Percentiles rank a stretch among this genome's conserved stretches.
Conservation (phyloP, 2,329 filamentous ascomycete genomes). For the Aspergillus sp. region DNA sequence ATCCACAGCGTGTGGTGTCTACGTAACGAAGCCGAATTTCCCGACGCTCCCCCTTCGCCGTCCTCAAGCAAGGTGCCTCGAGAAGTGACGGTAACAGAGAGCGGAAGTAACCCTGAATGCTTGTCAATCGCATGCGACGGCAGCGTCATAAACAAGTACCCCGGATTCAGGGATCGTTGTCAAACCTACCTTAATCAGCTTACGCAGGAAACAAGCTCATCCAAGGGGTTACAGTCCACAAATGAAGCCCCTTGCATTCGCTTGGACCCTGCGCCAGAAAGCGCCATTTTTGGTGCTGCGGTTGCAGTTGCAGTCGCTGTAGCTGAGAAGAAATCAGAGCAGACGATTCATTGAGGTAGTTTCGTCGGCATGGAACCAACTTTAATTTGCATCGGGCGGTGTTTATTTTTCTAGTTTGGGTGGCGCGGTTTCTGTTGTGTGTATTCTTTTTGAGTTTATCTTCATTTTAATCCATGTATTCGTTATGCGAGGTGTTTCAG, state of each 20-base stretch:
- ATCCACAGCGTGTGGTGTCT: conserved; percentile 63
- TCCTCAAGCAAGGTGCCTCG: conserved; percentile 27
- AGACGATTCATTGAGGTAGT: neutral
- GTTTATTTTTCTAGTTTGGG: conserved; percentile 9
- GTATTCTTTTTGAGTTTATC: neutral
- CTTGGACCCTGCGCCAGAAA: conserved; percentile 44
- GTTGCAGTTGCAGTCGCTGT: conserved; percentile 48
- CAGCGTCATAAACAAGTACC: conserved; percentile 54
- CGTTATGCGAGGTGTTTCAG: neutral
- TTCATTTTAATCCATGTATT: neutral
- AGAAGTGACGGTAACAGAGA: conserved; percentile 36
- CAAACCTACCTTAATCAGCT: conserved; percentile 46
- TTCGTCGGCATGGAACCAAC: neutral
- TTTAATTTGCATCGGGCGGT: conserved; percentile 18
- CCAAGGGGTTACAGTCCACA: conserved; percentile 6
- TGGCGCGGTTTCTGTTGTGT: neutral
- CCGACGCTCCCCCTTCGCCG: conserved; percentile 19
- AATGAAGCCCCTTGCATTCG: conserved; percentile 31
- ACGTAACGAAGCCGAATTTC: conserved; percentile 50
- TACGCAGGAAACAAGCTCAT: conserved; percentile 27
- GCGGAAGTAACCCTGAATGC: conserved; percentile 29
- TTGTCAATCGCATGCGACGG: conserved; percentile 53
- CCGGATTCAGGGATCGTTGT: conserved; percentile 46
- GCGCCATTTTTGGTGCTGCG: conserved; percentile 47
- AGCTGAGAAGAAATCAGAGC: conserved; percentile 24